Evolutionary conservation across 2,329 filamentous ascomycete genomes (phyloP).

Genomic region (Microcyclospora pomicola): DNA sequence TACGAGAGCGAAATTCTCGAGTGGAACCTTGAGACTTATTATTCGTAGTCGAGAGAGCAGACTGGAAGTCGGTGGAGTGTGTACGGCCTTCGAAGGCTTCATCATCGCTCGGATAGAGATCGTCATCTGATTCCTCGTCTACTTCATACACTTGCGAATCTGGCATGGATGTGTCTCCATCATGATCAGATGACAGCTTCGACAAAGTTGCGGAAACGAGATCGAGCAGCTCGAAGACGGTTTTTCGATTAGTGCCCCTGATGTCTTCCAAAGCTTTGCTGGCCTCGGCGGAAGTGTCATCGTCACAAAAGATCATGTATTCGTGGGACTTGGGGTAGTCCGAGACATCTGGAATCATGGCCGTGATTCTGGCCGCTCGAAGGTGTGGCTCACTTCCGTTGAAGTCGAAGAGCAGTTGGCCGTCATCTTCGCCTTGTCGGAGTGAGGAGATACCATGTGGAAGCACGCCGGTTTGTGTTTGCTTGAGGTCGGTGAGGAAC

Average conservation of each 20-base stretch:
- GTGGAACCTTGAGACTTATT: neutral
- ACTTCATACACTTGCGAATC: conserved; percentile 26
- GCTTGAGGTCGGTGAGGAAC: conserved; percentile 47
- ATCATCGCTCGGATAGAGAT: conserved; percentile 19
- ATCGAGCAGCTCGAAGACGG: conserved; percentile 36
- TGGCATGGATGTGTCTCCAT: conserved; percentile 30
- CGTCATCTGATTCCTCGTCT: conserved; percentile 22
- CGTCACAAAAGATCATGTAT: conserved; percentile 43
- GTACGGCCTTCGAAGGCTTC: conserved; percentile 12
- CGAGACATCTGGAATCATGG: conserved; percentile 36
- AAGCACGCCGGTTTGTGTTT: conserved; percentile 23
- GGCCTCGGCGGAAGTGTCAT: conserved; percentile 31
- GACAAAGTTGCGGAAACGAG: conserved; percentile 30
- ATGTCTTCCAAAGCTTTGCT: conserved; percentile 31
- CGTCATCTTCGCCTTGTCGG: conserved; percentile 52
- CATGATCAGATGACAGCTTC: conserved; percentile 21
- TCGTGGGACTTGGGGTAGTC: conserved; percentile 46
- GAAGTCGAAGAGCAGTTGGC: conserved; percentile 53
- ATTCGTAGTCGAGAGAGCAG: neutral
- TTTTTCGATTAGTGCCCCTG: conserved; percentile 32
- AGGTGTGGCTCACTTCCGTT: conserved; percentile 7
- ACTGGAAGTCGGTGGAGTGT: neutral
- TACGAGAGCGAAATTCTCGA: conserved; percentile 11
- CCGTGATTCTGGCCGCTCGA: conserved; percentile 22
- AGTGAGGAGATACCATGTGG: conserved; percentile 42